Base-by-base conservation (phyloP, 2,329 filamentous ascomycete species). In the Ceratocystis destructans region DNA sequence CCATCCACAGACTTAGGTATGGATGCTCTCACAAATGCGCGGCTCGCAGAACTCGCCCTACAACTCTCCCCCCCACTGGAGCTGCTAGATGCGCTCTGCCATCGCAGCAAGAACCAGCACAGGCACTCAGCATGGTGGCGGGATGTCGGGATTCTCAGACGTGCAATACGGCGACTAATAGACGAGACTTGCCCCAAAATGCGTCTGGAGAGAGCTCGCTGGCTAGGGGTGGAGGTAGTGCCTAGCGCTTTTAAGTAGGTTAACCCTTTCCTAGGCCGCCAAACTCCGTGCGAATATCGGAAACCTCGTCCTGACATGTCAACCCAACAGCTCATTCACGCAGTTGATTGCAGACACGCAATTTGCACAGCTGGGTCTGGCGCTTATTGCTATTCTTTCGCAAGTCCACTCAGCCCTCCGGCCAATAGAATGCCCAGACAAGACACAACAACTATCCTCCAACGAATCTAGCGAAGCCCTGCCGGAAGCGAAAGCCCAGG, bases 61-160 rank as follows among this genome's bases (percentile, higher is more conserved):
- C 63, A 65, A 31, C 75, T 83, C 55, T 67, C 71, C 2, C 73
- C 78, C 1, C 72, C 80, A 33, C 71, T 77, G 33, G 74, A 82
- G 62, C 76, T 92, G 61, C 83, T 96, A 57, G 80, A 87, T 72
- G 82, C 88, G 70, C 83, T 95, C 71, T 83, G 87, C 75, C 86
- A 90, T 73, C 89, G 91, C 71, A 94, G 96, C 78, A 87, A 86
- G 73, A 97, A 96, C 77, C 93, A 97, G 77, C 93, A 97, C 75
- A 86, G 86, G 66, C 80, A 82, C 69, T 83, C 86, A 37, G 83
- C 85, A 73, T 99, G 93, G 93, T 97, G 89, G 84, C 73, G 77
- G 17, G 83, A 85, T 71, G 84, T 96, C 69, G 82, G 82, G 64
- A 81, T 87, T 69, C 80, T 96, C 70, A 85, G 89, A 45, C 87